Evolutionary conservation across 495 filamentous ascomycete species (phyloP), one percentile per base, ranked within the genome.

Genomic region (Neurospora tetraspora): DNA sequence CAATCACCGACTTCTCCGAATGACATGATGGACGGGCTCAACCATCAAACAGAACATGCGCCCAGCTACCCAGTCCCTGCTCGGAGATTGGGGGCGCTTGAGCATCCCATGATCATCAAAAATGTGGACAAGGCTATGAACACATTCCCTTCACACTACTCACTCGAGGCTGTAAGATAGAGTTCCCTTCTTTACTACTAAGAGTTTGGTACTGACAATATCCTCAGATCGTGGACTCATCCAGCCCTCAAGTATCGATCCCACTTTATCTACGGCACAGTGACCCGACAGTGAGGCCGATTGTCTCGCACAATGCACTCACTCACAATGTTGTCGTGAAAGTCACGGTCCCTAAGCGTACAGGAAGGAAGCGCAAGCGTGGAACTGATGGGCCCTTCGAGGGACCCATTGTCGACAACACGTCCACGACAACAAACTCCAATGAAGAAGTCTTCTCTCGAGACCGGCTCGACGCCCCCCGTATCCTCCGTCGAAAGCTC

Each of bases 291-390:
- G 88, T 90, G 74, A 89, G 90, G 72, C 91, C 92, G 1, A 81
- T 97, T 43, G 81, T 89, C 40, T 97, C 96, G 8, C 88, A 87
- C 38, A 90, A 89, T 75, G 84, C 89, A 7, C 75, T 85, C 40
- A 91, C 94, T 4, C 91, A 91, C 74, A 96, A 97, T 76, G 79
- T 98, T 37, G 84, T 98, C 31, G 84, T 99, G 34, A 94, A 94
- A 81, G 86, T 99, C 65, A 93, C 91, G 0, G 89, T 97, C 3
- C 96, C 96, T 0, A 95, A 92, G 80, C 84, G 92, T 61, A 96
- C 93, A 7, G 93, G 94, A 4, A 87, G 93, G 61, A 97, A 92
- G 79, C 88, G 93, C 39, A 96, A 93, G 80, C 84, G 89, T 68
- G 93, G 92, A 8, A 90, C 89, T 9, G 76, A 88, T 72, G 91